These are phyloP conservation scores for Prillingera fragicola DNA, from an alignment of 1,284 basidiomycete species.

Conservation along the genomic window DNA sequence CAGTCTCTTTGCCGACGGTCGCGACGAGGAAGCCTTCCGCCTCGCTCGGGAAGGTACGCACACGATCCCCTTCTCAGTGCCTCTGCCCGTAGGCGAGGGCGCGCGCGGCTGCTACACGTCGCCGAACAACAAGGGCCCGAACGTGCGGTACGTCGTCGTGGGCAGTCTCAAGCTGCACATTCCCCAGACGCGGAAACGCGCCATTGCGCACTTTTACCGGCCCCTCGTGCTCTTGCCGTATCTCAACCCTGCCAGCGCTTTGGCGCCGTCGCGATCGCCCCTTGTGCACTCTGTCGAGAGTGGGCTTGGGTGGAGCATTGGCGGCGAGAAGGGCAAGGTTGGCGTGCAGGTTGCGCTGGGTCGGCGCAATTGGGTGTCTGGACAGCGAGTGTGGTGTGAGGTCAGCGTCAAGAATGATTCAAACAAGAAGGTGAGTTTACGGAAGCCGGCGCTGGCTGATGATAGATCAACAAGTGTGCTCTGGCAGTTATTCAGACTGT, in stretches of 20 bases:
- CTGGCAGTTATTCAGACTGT: constrained; percentile 68
- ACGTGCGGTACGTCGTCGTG: constrained; percentile 79
- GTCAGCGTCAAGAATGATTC: constrained; percentile 68
- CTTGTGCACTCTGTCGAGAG: constrained; percentile 60
- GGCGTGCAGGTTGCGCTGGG: constrained; percentile 66
- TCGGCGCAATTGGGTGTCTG: constrained; percentile 76
- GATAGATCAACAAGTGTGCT: constrained; percentile 60
- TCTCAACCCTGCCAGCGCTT: constrained; percentile 60
- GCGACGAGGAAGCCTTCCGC: constrained; percentile 67
- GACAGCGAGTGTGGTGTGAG: constrained; percentile 70
- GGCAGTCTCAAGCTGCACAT: constrained; percentile 79
- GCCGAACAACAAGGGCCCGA: constrained; percentile 52
- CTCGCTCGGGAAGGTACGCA: constrained; percentile 64
- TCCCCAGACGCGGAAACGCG: constrained; percentile 56
- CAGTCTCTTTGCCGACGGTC: constrained; percentile 53
- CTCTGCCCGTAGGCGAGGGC: constrained; percentile 61
- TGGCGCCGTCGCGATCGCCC: constrained; percentile 61
- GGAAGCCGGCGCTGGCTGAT: neutral
- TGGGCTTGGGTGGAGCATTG: constrained; percentile 56
- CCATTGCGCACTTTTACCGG: constrained; percentile 89
- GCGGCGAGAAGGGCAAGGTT: constrained; percentile 63
- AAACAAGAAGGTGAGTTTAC: constrained; percentile 54
- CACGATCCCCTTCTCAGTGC: constrained; percentile 70
- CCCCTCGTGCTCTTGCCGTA: constrained; percentile 77
- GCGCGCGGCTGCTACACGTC: constrained; percentile 68